Percentiles rank a stretch among this genome's conserved stretches.
phyloP scores from a whole-genome alignment of 352 stramenopile species.

The Plasmopara halstedii region DNA sequence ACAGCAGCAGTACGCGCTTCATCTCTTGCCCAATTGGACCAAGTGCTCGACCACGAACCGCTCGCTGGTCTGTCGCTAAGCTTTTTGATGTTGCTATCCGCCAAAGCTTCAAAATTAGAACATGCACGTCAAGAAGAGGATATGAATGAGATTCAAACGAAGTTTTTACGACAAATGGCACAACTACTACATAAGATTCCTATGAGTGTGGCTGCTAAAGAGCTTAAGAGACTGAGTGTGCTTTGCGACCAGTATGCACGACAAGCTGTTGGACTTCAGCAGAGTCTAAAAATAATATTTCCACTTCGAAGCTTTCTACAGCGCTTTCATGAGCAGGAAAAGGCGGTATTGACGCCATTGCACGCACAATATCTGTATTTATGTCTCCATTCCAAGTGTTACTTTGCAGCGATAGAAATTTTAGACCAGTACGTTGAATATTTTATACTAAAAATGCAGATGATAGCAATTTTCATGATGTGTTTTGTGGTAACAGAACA shows the following conservation, averaged over 20 bases:
- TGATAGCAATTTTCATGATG: neutral
- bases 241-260: constrained; percentile 44
- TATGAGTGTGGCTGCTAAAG: constrained; percentile 37
- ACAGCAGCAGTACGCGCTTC: constrained; percentile 32
- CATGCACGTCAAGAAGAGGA: constrained; percentile 16
- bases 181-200: constrained; percentile 48
- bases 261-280: constrained; percentile 38
- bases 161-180: constrained; percentile 36
- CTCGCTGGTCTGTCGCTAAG: constrained; percentile 41
- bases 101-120: constrained; percentile 56
- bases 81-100: constrained; percentile 36
- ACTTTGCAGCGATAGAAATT: constrained; percentile 59
- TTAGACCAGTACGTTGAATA: constrained; percentile 44
- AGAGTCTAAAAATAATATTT: constrained; percentile 57
- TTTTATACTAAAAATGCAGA: neutral
- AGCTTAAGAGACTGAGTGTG: constrained; percentile 52
- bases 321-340: constrained; percentile 48
- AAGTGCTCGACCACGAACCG: constrained; percentile 40
- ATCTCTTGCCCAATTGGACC: constrained; percentile 53
- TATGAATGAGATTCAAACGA: constrained; percentile 13
- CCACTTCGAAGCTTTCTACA: constrained; percentile 61
- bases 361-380: constrained; percentile 74
- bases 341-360: constrained; percentile 50
- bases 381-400: constrained; percentile 75
- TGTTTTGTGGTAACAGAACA: constrained; percentile 26